Base-by-base conservation (phyloP, 2,329 filamentous ascomycete species). In the Botryotinia convoluta region DNA sequence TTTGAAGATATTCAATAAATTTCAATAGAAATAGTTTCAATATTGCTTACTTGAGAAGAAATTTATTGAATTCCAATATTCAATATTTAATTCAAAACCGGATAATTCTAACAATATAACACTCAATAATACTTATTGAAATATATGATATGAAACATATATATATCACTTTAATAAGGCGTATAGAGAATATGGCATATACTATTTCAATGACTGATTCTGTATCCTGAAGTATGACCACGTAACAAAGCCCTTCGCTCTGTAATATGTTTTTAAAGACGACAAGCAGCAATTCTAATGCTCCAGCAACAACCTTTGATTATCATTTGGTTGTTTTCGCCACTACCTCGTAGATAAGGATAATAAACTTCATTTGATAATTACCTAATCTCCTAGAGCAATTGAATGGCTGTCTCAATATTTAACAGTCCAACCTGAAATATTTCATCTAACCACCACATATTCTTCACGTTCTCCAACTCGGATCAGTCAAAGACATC, bases 401-500 rank as follows among this genome's bases (percentile, higher is more conserved):
- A n/a, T n/a, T n/a, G n/a, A n/a, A n/a, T n/a, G 1, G 26, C 61
- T 4, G 14, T 10, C 37, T 44, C 16, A 4, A 63, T 20, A 44
- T 44, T 20, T 14, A 2, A 26, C 26, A 54, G 16, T 18, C 35
- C 65, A 26, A 20, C 22, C 35, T n/a, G 65, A 3, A 57, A 32
- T 12, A 57, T 14, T n/a, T 69, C 65, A 57, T 69, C 45, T 51
- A 51, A 20, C 65, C 65, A 69, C 48, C 65, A 69, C 65, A 69
- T 54, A 6, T 57, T 39, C 35, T 39, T 57, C 14, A 69, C 48
- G 8, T 20, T 8, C 26, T 57, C 16, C 65, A 39, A 69, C 20
- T 69, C 48, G 1, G 35, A 39, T 16, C 20, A 22, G 26, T 20
- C 12, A 42, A 32, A 14, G 12, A 69, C 8, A n/a, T 57, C 44